Percentiles rank a stretch among this genome's conserved stretches.
phyloP scores from a whole-genome alignment of 1,139 yeast genomes.

The Taphrina wiesneri region DNA sequence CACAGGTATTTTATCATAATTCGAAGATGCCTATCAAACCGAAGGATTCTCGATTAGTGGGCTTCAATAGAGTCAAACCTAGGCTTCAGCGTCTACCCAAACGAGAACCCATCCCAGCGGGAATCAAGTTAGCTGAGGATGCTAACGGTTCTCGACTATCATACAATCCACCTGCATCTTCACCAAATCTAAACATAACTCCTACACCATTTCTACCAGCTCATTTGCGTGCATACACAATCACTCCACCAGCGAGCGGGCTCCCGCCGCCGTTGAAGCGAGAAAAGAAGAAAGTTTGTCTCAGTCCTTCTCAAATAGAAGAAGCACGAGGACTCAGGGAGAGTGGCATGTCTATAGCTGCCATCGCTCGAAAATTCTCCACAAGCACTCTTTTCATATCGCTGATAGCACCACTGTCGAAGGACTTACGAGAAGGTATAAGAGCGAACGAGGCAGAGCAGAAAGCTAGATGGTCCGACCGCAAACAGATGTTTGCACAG shows the following conservation, averaged over 20 bases:
- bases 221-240: slow-evolving; percentile 12
- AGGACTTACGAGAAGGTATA: slow-evolving; percentile 5
- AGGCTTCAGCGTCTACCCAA: slow-evolving; percentile 31
- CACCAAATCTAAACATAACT: slow-evolving; percentile 31
- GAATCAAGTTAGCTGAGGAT: slow-evolving; percentile 25
- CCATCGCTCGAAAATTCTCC: slow-evolving; percentile 24
- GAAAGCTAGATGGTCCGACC: slow-evolving; percentile 30
- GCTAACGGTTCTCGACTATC: slow-evolving; percentile 19
- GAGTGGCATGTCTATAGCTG: slow-evolving; percentile 13
- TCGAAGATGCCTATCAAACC: slow-evolving; percentile 29
- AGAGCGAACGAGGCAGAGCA: slow-evolving; percentile 7
- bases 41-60: slow-evolving; percentile 28
- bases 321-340: slow-evolving; percentile 5
- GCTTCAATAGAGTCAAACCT: slow-evolving; percentile 29
- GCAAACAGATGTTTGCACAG: slow-evolving; percentile 22
- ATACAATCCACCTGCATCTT: slow-evolving; percentile 34
- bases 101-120: slow-evolving; percentile 23
- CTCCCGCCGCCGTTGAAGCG: slow-evolving; percentile 26
- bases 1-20: neutral
- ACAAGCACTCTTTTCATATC: slow-evolving; percentile 28
- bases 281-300: neutral
- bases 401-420: slow-evolving; percentile 26
- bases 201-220: slow-evolving; percentile 31
- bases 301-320: slow-evolving; percentile 20
- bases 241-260: neutral